A percentile compares a stretch with the other conserved stretches of the same genome.
Evolutionary conservation across 2,329 filamentous ascomycete species (phyloP).

Genomic region (Chrysosporium queenslandicum): DNA sequence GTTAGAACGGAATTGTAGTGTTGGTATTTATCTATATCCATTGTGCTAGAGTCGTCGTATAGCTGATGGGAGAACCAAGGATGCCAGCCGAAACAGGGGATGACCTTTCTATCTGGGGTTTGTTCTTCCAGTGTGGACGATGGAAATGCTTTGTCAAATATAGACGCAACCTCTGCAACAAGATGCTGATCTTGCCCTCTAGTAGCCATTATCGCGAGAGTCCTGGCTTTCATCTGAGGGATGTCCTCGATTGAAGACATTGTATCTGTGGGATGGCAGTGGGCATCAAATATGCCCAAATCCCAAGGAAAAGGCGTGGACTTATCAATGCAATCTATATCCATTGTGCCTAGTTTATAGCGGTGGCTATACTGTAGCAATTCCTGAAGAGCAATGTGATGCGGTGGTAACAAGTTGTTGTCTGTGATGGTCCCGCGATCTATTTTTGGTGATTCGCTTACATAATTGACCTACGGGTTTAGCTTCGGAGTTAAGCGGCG

Average conservation of each 20-base stretch:
- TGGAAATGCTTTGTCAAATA: slow-evolving; percentile 1
- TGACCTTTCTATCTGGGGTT: slow-evolving; percentile 34
- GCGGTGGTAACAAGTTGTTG: too few relatives aligned
- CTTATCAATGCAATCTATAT: not conserved
- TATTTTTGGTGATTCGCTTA: too few relatives aligned
- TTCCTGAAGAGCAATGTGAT: too few relatives aligned
- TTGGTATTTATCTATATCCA: slow-evolving; percentile 27
- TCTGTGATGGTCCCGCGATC: too few relatives aligned
- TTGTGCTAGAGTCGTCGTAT: slow-evolving; percentile 33
- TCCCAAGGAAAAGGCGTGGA: slow-evolving; percentile 47
- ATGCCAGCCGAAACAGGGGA: slow-evolving; percentile 59
- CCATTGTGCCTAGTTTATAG: too few relatives aligned
- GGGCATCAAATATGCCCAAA: slow-evolving; percentile 53
- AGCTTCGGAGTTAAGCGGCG: too few relatives aligned
- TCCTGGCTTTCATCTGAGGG: slow-evolving; percentile 47
- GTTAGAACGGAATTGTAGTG: slow-evolving; percentile 49
- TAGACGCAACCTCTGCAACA: slow-evolving; percentile 31
- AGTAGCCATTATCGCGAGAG: slow-evolving; percentile 55
- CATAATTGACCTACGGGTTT: too few relatives aligned
- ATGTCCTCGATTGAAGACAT: slow-evolving; percentile 48
- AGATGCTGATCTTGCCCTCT: slow-evolving; percentile 52
- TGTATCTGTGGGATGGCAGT: slow-evolving; percentile 58
- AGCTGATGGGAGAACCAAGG: slow-evolving; percentile 59
- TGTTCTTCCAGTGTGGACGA: not conserved
- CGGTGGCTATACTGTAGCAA: too few relatives aligned